Conservation (phyloP, 768 basidiomycete genomes). For the Dacryopinax primogenitus region DNA sequence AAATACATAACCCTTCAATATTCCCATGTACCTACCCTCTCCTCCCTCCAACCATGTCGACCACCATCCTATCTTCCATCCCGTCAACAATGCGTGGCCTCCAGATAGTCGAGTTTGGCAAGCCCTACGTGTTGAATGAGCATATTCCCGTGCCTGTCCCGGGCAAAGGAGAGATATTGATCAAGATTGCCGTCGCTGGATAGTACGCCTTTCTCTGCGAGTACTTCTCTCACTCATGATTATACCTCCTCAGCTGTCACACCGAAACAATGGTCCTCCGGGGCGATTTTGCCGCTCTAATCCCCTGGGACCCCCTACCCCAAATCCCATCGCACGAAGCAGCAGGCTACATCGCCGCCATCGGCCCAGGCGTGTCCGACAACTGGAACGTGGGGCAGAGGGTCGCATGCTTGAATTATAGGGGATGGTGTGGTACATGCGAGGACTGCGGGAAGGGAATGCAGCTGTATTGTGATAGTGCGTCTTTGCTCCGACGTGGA, state of each 20-base stretch:
- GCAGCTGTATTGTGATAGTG: conserved; percentile 9
- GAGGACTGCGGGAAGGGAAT: conserved; percentile 4
- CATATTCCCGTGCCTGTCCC: conserved; percentile 12
- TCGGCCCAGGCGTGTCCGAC: conserved; percentile 8
- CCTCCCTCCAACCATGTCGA: too few relatives aligned
- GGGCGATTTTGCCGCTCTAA: neutral
- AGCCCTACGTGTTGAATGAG: neutral
- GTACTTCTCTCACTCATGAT: neutral
- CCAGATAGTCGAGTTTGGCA: neutral
- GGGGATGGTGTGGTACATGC: conserved; percentile 3
- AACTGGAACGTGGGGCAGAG: conserved; percentile 2
- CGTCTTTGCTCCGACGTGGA: neutral
- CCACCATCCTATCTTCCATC: too few relatives aligned
- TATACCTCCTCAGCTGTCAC: neutral
- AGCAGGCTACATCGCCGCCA: conserved; percentile 9
- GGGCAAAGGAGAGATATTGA: conserved; percentile 6
- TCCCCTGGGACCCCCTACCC: neutral
- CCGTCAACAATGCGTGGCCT: neutral
- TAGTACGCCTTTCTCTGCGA: conserved; percentile 9
- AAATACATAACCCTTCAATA: too few relatives aligned
- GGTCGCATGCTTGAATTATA: neutral
- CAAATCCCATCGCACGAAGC: conserved; percentile 13
- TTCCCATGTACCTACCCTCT: too few relatives aligned
- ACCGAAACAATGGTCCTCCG: conserved; percentile 8
- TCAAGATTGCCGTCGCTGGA: conserved; percentile 10